Base-by-base conservation (phyloP, 2,329 filamentous ascomycete genomes). In the Pseudogymnoascus sp. region DNA sequence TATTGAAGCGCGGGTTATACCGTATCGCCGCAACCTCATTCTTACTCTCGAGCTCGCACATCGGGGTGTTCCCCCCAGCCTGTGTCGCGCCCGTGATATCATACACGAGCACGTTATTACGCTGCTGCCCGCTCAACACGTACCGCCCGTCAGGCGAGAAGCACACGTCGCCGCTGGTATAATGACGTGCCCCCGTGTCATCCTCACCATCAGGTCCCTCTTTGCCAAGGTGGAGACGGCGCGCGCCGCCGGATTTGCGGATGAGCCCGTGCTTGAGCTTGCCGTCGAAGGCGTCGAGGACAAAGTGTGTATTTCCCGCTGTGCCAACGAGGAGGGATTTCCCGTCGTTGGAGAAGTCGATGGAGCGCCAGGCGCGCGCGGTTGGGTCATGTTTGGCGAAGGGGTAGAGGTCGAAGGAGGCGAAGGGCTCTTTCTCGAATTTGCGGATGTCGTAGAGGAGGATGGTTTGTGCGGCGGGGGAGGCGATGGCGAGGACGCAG, bases 301-400 rank as follows among this genome's bases (percentile, higher is more conserved):
- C 78, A 71, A 94, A 96, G 75, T 99, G 94, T 0, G 92, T 91
- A 61, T 82, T 82, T 5, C 90, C 91, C 59, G 88, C 90, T 1
- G 93, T 97, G 12, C 90, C 90, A 16, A 99, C 75, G 4, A 99
- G 81, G 59, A 99, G 77, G 65, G 85, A 85, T 72, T 96, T 96
- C 16, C 94, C 94, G 71, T 99, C 94, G 70, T 99, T 99, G 64
- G 91, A 94, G 73, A 99, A 97, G 70, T 96, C 92, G 44, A 99
- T 81, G 69, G 89, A 92, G 1, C 90, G 94, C 94, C 94, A 99
- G 37, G 18, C 11, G 76, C 80, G 50, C 77, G 79, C 59, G 75
- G 77, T 40, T 21, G 50, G 50, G 23, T 56, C 50, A 16, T 56
- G 50, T 12, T 56, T 56, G 10, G 50, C 50, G 7, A 14, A 56